Percentiles rank a stretch among this genome's conserved stretches.
These are phyloP conservation scores for Metschnikowia gelsemii DNA, from an alignment of 805 yeast species.

Conservation along the genomic window DNA sequence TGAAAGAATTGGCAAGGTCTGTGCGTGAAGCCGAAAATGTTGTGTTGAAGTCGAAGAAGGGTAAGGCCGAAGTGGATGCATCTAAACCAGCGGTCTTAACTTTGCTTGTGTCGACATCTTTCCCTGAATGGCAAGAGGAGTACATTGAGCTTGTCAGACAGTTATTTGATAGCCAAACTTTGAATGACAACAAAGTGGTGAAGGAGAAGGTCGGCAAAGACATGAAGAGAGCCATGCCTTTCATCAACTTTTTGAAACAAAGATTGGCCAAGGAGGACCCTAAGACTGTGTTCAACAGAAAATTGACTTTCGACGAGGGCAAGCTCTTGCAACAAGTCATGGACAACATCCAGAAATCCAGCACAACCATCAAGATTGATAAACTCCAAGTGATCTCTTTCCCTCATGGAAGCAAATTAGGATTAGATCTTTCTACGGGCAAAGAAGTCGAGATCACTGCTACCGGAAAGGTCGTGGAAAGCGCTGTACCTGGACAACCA, in stretches of 20 bases:
- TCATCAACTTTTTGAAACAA: conserved; percentile 81
- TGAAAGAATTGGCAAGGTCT: conserved; percentile 73
- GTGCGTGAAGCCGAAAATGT: conserved; percentile 92
- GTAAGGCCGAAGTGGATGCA: conserved; percentile 73
- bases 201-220: conserved; percentile 76
- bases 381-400: conserved; percentile 62
- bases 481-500: conserved; percentile 91
- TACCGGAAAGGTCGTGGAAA: conserved; percentile 68
- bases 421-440: conserved; percentile 66
- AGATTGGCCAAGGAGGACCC: conserved; percentile 71
- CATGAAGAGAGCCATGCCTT: conserved; percentile 98
- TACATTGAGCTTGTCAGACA: conserved; percentile 70
- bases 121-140: conserved; percentile 66
- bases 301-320: conserved; percentile 77
- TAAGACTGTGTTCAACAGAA: conserved; percentile 82
- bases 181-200: conserved; percentile 63
- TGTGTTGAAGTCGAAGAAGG: conserved; percentile 78
- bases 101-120: conserved; percentile 73
- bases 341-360: conserved; percentile 58
- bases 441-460: conserved; percentile 65
- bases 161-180: conserved; percentile 61
- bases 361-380: conserved; percentile 54
- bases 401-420: conserved; percentile 60
- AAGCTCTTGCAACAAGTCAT: conserved; percentile 59
- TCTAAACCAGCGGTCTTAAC: conserved; percentile 71